Percentiles rank a stretch among this genome's conserved stretches.
These are phyloP conservation scores for Phytophthora crassamura DNA, from an alignment of 352 stramenopile species.

Conservation along the genomic window DNA sequence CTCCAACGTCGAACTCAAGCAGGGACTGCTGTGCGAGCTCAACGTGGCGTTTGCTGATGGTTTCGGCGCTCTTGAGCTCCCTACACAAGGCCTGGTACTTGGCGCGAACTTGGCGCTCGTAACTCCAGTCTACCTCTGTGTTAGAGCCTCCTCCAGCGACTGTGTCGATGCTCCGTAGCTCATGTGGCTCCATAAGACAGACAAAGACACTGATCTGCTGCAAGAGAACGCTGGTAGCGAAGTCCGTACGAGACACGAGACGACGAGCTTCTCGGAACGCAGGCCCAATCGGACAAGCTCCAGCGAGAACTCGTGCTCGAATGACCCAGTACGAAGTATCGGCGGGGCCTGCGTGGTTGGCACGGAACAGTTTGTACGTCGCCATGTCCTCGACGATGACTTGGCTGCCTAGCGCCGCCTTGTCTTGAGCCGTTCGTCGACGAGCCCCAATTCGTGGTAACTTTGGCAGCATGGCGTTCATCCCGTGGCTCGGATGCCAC, in stretches of 20 bases:
- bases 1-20: constrained; percentile 28
- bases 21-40: constrained; percentile 47
- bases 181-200: constrained; percentile 51
- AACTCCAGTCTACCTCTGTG: constrained; percentile 39
- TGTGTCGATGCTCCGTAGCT: constrained; percentile 40
- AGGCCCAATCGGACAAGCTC: constrained; percentile 57
- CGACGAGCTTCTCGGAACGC: constrained; percentile 54
- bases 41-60: constrained; percentile 47
- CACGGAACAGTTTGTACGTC: constrained; percentile 71
- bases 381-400: constrained; percentile 64
- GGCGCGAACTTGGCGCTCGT: constrained; percentile 55
- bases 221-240: constrained; percentile 66
- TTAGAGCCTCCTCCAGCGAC: constrained; percentile 5
- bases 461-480: constrained; percentile 56
- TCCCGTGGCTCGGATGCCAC: constrained; percentile 79
- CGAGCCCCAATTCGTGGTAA: constrained; percentile 48
- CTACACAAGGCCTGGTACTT: constrained; percentile 52
- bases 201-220: constrained; percentile 75
- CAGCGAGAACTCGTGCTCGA: constrained; percentile 57
- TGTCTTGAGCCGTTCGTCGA: constrained; percentile 26
- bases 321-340: constrained; percentile 81
- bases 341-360: constrained; percentile 65
- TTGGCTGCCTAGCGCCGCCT: constrained; percentile 39
- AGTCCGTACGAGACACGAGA: constrained; percentile 56
- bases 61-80: constrained; percentile 50